A percentile compares a stretch with the other conserved stretches of the same genome.
phyloP scores from a whole-genome alignment of 306 rosid species.

The Castanea sativa region DNA sequence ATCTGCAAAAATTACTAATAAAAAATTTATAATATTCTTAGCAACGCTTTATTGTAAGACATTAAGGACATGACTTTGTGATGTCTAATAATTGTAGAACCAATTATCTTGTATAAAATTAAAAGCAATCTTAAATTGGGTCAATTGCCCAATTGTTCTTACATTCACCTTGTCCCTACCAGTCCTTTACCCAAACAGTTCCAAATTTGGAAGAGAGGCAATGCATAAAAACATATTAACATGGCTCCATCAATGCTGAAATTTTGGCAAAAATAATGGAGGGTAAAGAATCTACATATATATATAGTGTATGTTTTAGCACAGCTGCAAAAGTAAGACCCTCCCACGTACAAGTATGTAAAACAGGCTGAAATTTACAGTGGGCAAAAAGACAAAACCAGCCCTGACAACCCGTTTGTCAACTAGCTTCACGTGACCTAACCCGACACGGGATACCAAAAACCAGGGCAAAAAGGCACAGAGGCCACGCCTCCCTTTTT shows the following conservation, averaged over 20 bases:
- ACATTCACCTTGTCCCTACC: background rate
- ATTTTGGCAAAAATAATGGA: no score
- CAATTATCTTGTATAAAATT: no score
- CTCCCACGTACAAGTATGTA: background rate
- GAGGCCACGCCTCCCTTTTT: conserved; percentile 1
- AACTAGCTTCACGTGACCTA: conserved; percentile 63
- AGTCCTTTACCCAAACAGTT: background rate
- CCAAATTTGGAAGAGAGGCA: background rate
- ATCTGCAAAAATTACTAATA: no score
- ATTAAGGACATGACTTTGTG: no score
- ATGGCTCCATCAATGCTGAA: background rate
- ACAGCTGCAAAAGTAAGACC: background rate
- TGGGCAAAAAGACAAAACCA: conserved; percentile 34
- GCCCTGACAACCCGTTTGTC: conserved; percentile 50
- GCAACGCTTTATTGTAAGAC: no score
- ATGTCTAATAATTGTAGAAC: no score
- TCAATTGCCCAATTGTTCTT: no score
- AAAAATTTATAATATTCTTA: no score
- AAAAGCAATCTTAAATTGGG: no score
- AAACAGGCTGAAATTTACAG: conserved; percentile 47
- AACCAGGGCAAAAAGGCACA: conserved; percentile 6
- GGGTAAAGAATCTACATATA: no score
- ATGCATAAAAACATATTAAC: background rate
- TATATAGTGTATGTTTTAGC: background rate
- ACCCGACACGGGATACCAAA: conserved; percentile 36